phyloP scores from a whole-genome alignment of 164 flowering plant genomes.

The Liriodendron chinense region DNA sequence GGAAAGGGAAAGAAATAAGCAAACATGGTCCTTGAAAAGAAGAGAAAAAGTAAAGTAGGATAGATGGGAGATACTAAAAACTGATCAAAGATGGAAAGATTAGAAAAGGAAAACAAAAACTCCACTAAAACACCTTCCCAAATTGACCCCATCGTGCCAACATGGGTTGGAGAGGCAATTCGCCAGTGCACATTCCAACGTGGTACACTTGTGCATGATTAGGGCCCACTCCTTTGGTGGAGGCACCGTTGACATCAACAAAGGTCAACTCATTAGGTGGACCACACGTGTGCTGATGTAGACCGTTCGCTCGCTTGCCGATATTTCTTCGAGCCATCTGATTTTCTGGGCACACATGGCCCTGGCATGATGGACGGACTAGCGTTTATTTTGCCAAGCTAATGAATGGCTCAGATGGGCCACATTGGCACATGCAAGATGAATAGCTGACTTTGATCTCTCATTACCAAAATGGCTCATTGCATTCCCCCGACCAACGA shows the following conservation, averaged over 20 bases:
- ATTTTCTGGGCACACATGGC: not conserved
- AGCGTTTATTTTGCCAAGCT: not conserved
- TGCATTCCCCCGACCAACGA: no score
- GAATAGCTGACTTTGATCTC: no score
- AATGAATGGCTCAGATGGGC: no score
- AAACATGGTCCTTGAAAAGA: not conserved
- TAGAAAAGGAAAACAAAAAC: not conserved
- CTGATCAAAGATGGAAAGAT: not conserved
- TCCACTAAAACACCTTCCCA: not conserved
- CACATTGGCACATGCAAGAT: no score
- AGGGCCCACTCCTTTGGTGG: not conserved
- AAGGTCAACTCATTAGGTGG: not conserved
- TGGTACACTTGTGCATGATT: not conserved
- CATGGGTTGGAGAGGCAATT: not conserved
- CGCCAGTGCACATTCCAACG: not conserved
- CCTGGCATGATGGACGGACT: not conserved
- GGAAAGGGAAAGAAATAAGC: not conserved
- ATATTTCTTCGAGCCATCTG: not conserved
- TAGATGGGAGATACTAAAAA: not conserved
- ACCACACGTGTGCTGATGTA: not conserved
- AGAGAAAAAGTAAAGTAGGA: not conserved
- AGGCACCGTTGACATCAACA: not conserved
- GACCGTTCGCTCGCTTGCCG: not conserved
- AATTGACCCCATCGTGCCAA: not conserved
- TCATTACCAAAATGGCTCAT: no score